Base-by-base conservation (phyloP, 352 stramenopile genomes). In the Pythium oligandrum region DNA sequence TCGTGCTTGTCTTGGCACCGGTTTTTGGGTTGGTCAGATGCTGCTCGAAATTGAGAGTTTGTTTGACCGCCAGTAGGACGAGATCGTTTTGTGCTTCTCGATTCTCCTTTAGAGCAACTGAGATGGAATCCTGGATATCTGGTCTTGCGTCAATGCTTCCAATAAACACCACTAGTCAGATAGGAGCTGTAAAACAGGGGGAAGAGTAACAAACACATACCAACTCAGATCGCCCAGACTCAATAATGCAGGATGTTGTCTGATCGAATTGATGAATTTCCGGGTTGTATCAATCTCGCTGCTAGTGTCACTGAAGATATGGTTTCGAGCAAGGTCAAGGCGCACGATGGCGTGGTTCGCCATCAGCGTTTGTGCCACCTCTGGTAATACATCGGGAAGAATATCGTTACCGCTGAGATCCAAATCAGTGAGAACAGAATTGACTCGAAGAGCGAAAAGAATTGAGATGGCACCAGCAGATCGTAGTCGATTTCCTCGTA, bases 381-480 rank as follows among this genome's bases (percentile, higher is more conserved):
- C 59, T 3, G 52, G 36, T 35, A 67, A 11, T 2, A 55, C n/a
- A 4, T 73, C 64, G n/a, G 34, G 54, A 10, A 51, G 56, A 38
- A 79, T 66, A 11, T 75, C 67, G 44, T 79, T 76, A 12, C 57
- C 67, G 55, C 61, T 64, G 4, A 79, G 42, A 40, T 71, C 51
- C 8, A 77, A 30, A 48, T 56, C 51, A 1, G 64, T 77, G 37
- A 77, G 38, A 12, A 53, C 43, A n/a, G 59, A 48, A 43, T 73
- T 75, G 6, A 12, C 38, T 7, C 59, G 37, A 5, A 77, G 44
- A 12, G 62, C 62, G 17, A 30, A 39, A 10, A 64, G 42, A 30
- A 77, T 67, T 4, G 49, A 49, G 35, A 40, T 52, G 4, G 59
- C 55, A 0, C 70, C 67, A 48, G 68, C 70, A n/a, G 53, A 58